A percentile compares a stretch with the other conserved stretches of the same genome.
These are phyloP conservation scores for Stephanodiscus triporus DNA, from an alignment of 108 stramenopile species.

Conservation along the genomic window DNA sequence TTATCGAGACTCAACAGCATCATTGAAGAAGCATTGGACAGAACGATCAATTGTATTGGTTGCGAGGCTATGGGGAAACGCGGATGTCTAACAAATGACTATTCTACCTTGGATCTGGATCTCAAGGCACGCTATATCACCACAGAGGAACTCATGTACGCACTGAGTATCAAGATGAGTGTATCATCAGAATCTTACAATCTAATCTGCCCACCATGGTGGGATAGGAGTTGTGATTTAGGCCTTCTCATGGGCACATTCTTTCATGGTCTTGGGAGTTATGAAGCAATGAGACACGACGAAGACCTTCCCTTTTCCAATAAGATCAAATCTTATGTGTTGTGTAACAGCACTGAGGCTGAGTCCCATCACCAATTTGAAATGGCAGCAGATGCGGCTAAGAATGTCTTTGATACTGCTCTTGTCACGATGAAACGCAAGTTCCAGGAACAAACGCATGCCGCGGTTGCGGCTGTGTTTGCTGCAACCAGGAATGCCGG, in stretches of 20 bases:
- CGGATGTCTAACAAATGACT: conserved; percentile 71
- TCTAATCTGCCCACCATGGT: conserved; percentile 67
- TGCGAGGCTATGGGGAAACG: conserved; percentile 77
- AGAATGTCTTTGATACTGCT: conserved; percentile 68
- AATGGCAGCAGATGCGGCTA: conserved; percentile 53
- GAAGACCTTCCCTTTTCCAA: conserved; percentile 68
- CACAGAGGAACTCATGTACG: conserved; percentile 73
- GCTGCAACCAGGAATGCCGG: conserved; percentile 52
- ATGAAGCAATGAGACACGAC: conserved; percentile 81
- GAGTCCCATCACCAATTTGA: conserved; percentile 59
- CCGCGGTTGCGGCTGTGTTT: conserved; percentile 80
- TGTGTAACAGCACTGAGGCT: conserved; percentile 53
- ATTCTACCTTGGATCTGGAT: conserved; percentile 69
- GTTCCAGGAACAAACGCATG: conserved; percentile 73
- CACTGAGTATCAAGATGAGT: conserved; percentile 45
- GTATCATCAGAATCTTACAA: conserved; percentile 26
- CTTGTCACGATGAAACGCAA: conserved; percentile 73
- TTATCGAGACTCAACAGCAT: conserved; percentile 66
- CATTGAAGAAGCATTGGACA: conserved; percentile 63
- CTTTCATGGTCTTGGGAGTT: conserved; percentile 86
- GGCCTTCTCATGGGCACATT: conserved; percentile 81
- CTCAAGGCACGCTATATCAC: conserved; percentile 71
- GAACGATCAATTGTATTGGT: conserved; percentile 61
- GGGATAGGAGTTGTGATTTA: conserved; percentile 85
- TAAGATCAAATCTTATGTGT: conserved; percentile 57